phyloP scores from a whole-genome alignment of 1,139 yeast genomes.

The Wickerhamiella infanticola region DNA sequence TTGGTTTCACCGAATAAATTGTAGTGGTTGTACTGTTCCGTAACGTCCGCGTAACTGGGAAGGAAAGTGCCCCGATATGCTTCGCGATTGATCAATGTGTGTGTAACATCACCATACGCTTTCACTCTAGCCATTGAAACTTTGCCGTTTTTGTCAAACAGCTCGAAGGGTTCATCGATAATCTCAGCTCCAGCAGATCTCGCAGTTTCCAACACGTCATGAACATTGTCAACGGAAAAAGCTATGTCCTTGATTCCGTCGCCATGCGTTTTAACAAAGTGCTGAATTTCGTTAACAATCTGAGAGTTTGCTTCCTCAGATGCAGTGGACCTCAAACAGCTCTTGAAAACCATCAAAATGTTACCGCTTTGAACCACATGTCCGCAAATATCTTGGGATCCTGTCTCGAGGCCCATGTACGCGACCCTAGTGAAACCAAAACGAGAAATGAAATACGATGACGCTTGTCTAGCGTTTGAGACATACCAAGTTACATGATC shows the following conservation, averaged over 20 bases:
- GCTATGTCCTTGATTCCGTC: slow-evolving; percentile 66
- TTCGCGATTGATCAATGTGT: slow-evolving; percentile 43
- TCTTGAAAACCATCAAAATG: slow-evolving; percentile 37
- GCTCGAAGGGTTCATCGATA: slow-evolving; percentile 29
- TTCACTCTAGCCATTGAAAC: slow-evolving; percentile 40
- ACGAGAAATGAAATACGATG: slow-evolving; percentile 36
- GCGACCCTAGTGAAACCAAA: slow-evolving; percentile 56
- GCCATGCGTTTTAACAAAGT: slow-evolving; percentile 45
- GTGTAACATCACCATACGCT: slow-evolving; percentile 51
- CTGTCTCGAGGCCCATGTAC: slow-evolving; percentile 51
- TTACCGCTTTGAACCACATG: slow-evolving; percentile 48
- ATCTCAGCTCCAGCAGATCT: slow-evolving; percentile 39
- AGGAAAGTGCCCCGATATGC: slow-evolving; percentile 31
- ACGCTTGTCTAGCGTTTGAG: slow-evolving; percentile 52
- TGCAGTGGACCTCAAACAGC: slow-evolving; percentile 25
- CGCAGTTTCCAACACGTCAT: slow-evolving; percentile 32
- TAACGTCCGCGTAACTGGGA: slow-evolving; percentile 34
- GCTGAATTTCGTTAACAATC: slow-evolving; percentile 27
- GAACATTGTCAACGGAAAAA: slow-evolving; percentile 40
- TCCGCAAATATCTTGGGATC: slow-evolving; percentile 38
- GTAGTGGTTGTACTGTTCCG: slow-evolving; percentile 13
- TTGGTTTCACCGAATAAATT: slow-evolving; percentile 25
- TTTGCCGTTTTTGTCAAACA: slow-evolving; percentile 35
- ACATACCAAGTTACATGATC: slow-evolving; percentile 45
- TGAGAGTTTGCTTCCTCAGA: slow-evolving; percentile 18